phyloP scores from a whole-genome alignment of 192 early-diverging fungal genomes.

The Phycomyces blakesleeanus region DNA sequence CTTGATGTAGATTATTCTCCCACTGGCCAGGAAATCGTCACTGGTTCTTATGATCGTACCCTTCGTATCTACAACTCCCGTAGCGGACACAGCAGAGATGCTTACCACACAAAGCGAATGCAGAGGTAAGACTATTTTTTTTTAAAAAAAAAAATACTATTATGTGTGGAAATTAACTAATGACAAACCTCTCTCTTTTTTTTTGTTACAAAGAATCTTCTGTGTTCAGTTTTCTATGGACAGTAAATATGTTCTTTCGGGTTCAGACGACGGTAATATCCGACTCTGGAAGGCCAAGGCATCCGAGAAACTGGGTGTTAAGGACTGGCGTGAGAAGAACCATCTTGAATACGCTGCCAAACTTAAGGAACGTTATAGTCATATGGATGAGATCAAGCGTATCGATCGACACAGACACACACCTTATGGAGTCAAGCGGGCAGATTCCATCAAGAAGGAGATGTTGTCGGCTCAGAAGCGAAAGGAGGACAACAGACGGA shows the following conservation, averaged over 20 bases:
- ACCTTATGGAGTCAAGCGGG: constrained; percentile 79
- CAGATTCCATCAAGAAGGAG: constrained; percentile 73
- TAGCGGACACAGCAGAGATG: constrained; percentile 81
- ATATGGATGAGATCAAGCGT: constrained; percentile 84
- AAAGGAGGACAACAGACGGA: constrained; percentile 90
- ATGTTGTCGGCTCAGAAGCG: constrained; percentile 76
- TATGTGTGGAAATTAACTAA: too few species aligned
- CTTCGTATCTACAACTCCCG: constrained; percentile 82
- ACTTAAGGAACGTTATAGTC: constrained; percentile 90
- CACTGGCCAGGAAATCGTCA: constrained; percentile 93
- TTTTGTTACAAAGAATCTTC: constrained; percentile 78
- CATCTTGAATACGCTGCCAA: constrained; percentile 79
- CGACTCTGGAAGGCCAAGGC: constrained; percentile 95
- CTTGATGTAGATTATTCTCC: constrained; percentile 97
- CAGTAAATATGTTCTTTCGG: constrained; percentile 89
- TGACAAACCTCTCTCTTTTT: constrained; percentile 63
- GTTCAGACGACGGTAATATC: constrained; percentile 96
- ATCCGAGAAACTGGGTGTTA: constrained; percentile 70
- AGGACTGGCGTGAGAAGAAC: constrained; percentile 72
- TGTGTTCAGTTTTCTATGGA: constrained; percentile 93
- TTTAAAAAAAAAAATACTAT: too few species aligned
- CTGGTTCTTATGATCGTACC: constrained; percentile 93
- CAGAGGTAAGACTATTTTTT: constrained; percentile 51
- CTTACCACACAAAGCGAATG: constrained; percentile 99
- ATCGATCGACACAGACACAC: constrained; percentile 85